Evolutionary conservation across 2,329 filamentous ascomycete species (phyloP), one percentile per base, ranked within the genome.

Genomic region (Cucurbitaria berberidis): DNA sequence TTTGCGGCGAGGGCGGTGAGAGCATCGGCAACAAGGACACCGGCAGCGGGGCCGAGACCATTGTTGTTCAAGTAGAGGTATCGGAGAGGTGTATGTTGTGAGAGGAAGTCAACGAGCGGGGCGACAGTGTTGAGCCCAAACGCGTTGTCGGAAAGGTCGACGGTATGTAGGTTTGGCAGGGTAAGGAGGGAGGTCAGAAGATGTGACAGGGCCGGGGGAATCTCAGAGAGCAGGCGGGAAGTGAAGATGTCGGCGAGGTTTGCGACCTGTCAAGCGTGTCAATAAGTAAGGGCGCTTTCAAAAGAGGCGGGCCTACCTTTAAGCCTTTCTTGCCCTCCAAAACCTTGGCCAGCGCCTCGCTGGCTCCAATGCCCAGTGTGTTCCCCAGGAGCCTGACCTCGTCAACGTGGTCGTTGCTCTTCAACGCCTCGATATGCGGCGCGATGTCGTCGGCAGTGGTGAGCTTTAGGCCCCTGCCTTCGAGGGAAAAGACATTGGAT

Each of bases 241-340:
- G 95, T 99, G 81, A 98, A 99, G 81, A 99, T 96, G 76, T 99
- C 95, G 75, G 93, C 93, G 51, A 99, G 83, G 78, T 97, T 96
- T 71, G 90, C 93, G 70, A 88, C 81, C 86, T 74, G 45, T 32
- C 38, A 19, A 88, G 51, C 9, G 16, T 44, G 48, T 68, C 45
- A 67, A 46, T 59, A 73, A 55, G 16, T 24, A 29, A 45, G 9
- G 36, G 15, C 9, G 38, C 26, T 5, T 24, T 29, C 11, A 39
- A 21, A 52, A 35, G 39, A 32, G 32, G 48, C 49, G 42, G 45
- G 59, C 62, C 42, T 55, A 90, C 89, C 79, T 89, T 85, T 36
- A 97, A 82, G 59, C 82, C 88, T 79, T 91, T 91, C 80, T 98
- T 96, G 50, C 89, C 90, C 57, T 88, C 84, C 51, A 99, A 81